Conservation (phyloP, 2,329 filamentous ascomycete genomes). For the Penicillium vulpinum region DNA sequence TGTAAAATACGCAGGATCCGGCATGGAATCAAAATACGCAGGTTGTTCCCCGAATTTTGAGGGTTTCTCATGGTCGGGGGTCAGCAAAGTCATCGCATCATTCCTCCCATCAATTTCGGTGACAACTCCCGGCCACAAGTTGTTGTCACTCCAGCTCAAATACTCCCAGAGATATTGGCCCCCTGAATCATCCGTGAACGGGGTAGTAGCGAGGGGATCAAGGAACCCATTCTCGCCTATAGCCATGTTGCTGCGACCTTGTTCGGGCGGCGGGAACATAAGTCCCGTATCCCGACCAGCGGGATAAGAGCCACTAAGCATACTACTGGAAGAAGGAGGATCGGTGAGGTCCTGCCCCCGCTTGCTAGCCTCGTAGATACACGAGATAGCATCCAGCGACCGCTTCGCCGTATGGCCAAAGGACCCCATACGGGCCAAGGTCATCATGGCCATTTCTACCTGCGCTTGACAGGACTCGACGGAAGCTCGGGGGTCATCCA, state of each 20-base stretch:
- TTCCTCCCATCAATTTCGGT: slow-evolving; percentile 26
- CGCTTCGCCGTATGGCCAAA: slow-evolving; percentile 65
- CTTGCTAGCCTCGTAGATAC: slow-evolving; percentile 61
- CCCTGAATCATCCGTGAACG: slow-evolving; percentile 31
- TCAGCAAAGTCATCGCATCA: slow-evolving; percentile 26
- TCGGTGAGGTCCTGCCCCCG: slow-evolving; percentile 23
- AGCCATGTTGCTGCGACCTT: slow-evolving; percentile 17
- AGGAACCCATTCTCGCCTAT: slow-evolving; percentile 25
- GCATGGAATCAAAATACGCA: slow-evolving; percentile 23
- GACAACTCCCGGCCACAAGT: slow-evolving; percentile 30
- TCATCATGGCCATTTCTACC: slow-evolving; percentile 50
- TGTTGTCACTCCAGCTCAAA: slow-evolving; percentile 41
- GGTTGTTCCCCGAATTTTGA: slow-evolving; percentile 24
- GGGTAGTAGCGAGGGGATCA: slow-evolving; percentile 25
- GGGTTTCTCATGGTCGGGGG: slow-evolving; percentile 29
- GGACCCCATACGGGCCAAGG: slow-evolving; percentile 56
- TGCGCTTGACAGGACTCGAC: slow-evolving; percentile 54
- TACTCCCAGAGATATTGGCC: slow-evolving; percentile 41
- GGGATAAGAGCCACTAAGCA: slow-evolving; percentile 14
- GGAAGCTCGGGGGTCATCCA: slow-evolving; percentile 62
- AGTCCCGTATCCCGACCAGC: slow-evolving; percentile 19
- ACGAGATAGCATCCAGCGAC: slow-evolving; percentile 63
- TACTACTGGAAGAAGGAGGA: slow-evolving; percentile 10
- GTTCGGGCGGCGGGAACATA: slow-evolving; percentile 19
- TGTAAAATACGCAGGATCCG: slow-evolving; percentile 28